phyloP scores from a whole-genome alignment of 2,329 filamentous ascomycete genomes.

The Uncinocarpus reesii region DNA sequence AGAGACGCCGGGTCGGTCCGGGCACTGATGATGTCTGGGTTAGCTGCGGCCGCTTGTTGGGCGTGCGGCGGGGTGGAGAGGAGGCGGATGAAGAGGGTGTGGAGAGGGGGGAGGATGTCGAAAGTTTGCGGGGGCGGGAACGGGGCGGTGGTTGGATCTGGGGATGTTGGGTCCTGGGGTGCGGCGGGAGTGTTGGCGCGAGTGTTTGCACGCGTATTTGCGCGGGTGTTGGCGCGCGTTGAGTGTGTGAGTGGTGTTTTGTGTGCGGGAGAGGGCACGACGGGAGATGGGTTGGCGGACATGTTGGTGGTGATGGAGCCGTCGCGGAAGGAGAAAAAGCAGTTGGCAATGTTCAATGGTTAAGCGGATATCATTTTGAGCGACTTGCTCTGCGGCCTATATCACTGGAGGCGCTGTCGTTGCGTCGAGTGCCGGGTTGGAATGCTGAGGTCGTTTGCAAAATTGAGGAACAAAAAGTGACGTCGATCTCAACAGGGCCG shows the following conservation, averaged over 20 bases:
- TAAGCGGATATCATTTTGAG: too few species aligned
- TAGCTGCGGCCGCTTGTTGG: constrained; percentile 19
- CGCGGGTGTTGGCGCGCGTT: background rate
- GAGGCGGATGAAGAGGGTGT: constrained; percentile 65
- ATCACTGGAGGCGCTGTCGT: too few species aligned
- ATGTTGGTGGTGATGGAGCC: constrained; percentile 5
- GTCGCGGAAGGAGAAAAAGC: too few species aligned
- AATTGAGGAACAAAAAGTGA: background rate
- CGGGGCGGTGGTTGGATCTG: constrained; percentile 24
- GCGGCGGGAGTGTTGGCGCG: constrained; percentile 7
- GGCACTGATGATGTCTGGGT: constrained; percentile 17
- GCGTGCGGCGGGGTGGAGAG: constrained; percentile 36
- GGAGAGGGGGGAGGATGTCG: constrained; percentile 74
- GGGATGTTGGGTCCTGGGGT: background rate
- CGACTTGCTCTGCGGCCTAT: too few species aligned
- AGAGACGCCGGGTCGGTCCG: constrained; percentile 18
- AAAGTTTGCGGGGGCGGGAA: constrained; percentile 71
- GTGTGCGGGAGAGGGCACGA: constrained; percentile 6
- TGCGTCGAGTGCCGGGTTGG: background rate
- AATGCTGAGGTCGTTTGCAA: too few species aligned
- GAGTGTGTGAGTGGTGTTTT: constrained; percentile 13
- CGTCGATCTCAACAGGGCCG: constrained; percentile 1
- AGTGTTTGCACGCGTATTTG: constrained; percentile 1
- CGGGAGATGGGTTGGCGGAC: constrained; percentile 13
- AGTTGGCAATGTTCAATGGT: too few species aligned